Conservation (phyloP, 768 basidiomycete genomes). For the Auricularia cornea region DNA sequence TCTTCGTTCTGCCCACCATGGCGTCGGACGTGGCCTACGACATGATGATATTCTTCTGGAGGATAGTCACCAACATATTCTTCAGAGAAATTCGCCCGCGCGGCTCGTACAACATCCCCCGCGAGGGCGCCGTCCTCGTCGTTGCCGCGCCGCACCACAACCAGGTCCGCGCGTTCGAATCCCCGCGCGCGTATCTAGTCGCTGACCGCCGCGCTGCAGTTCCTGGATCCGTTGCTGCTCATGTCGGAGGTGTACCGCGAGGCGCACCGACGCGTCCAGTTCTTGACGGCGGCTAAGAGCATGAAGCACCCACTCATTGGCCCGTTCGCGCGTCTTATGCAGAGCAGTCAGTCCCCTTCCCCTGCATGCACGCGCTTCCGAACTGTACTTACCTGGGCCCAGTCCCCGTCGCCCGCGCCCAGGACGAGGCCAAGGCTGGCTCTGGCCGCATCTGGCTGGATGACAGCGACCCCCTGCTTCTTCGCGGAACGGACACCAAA, state of each 20-base stretch:
- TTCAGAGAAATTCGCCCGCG: conserved; percentile 92
- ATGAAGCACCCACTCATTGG: conserved; percentile 75
- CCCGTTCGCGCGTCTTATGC: conserved; percentile 72
- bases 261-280: conserved; percentile 70
- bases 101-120: conserved; percentile 91
- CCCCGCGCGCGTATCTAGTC: conserved; percentile 2
- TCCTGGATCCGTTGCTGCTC: conserved; percentile 83
- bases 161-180: conserved; percentile 45
- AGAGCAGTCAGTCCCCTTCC: conserved; percentile 59
- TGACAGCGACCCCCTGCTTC: conserved; percentile 65
- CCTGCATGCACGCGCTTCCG: background rate
- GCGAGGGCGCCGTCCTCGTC: conserved; percentile 84
- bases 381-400: background rate
- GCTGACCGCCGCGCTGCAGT: conserved; percentile 38
- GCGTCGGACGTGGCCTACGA: conserved; percentile 45
- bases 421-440: conserved; percentile 73
- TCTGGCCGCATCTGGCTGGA: conserved; percentile 65
- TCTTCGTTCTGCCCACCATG: background rate
- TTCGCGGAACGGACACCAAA: conserved; percentile 72
- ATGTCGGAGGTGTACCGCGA: conserved; percentile 81
- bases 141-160: conserved; percentile 91
- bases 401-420: conserved; percentile 93
- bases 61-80: conserved; percentile 72
- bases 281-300: conserved; percentile 84
- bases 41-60: conserved; percentile 75